Percentiles rank a stretch among this genome's conserved stretches.
phyloP scores from a whole-genome alignment of 2,329 filamentous ascomycete species.

The Ambrosiella cleistominuta region DNA sequence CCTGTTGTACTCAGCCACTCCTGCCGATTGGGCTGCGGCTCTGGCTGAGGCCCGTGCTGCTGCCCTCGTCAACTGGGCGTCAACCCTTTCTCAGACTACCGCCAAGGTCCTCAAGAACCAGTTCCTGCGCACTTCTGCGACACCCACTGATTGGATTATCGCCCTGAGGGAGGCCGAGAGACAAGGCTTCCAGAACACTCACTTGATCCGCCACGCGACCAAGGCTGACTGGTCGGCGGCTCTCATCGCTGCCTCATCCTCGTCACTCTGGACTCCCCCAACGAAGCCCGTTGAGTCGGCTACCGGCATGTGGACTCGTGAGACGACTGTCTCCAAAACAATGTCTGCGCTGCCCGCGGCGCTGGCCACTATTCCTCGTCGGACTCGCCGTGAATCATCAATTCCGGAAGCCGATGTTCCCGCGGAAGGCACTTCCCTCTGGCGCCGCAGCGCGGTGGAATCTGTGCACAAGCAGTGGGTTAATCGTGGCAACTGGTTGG shows the following conservation, averaged over 20 bases:
- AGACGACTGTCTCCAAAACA: background rate
- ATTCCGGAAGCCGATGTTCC: background rate
- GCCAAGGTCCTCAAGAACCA: conserved; percentile 1
- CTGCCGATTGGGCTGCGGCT: conserved; percentile 11
- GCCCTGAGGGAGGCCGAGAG: conserved; percentile 22
- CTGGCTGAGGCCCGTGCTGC: conserved; percentile 4
- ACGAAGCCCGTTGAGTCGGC: conserved; percentile 20
- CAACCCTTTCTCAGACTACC: conserved; percentile 9
- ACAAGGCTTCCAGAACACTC: conserved; percentile 12
- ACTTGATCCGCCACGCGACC: conserved; percentile 14
- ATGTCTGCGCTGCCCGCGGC: background rate
- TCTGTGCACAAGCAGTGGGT: background rate
- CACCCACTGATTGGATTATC: conserved; percentile 22
- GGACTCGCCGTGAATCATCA: background rate
- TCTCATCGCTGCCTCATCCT: background rate
- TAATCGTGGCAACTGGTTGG: background rate
- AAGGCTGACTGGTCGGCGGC: conserved; percentile 15
- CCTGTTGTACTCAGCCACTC: background rate
- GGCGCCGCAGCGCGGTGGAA: background rate
- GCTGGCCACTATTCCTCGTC: background rate
- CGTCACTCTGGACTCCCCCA: conserved; percentile 24
- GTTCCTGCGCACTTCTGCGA: conserved; percentile 13
- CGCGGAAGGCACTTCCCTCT: background rate
- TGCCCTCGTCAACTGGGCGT: conserved; percentile 6
- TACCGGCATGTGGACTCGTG: background rate